Evolutionary conservation across 371 early-diverging fungal genomes (phyloP).

Genomic region (Capniomyces stellatus): DNA sequence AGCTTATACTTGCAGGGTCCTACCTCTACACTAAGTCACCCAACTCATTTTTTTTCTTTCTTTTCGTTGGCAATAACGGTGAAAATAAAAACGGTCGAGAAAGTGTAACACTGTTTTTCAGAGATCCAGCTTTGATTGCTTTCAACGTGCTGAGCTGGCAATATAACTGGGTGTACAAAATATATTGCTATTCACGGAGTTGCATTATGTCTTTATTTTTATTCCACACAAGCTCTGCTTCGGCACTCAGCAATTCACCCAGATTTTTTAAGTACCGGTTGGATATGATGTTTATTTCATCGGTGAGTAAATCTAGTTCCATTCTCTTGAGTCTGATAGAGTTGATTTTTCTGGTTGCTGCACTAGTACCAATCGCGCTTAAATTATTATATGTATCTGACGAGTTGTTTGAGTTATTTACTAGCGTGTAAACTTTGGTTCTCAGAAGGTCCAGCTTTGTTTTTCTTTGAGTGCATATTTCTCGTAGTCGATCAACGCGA

Average conservation of each 20-base stretch:
- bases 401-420: neutral
- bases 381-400: neutral
- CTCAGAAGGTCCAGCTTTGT: neutral
- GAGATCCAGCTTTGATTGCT: no score
- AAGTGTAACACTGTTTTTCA: no score
- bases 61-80: no score
- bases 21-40: no score
- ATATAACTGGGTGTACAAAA: no score
- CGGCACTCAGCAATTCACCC: conserved; percentile 10
- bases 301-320: conserved; percentile 10
- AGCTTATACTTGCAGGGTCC: no score
- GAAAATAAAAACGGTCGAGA: no score
- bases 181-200: no score
- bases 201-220: no score
- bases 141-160: no score
- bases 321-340: neutral
- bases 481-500: neutral
- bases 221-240: conserved; percentile 1
- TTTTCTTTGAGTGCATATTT: neutral
- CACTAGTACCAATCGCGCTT: neutral
- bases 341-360: neutral
- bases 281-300: conserved; percentile 14
- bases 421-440: neutral
- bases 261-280: conserved; percentile 8
- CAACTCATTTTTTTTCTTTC: no score